Base-by-base conservation (phyloP, 345 rosid genomes). In the Populus pruinosa region DNA sequence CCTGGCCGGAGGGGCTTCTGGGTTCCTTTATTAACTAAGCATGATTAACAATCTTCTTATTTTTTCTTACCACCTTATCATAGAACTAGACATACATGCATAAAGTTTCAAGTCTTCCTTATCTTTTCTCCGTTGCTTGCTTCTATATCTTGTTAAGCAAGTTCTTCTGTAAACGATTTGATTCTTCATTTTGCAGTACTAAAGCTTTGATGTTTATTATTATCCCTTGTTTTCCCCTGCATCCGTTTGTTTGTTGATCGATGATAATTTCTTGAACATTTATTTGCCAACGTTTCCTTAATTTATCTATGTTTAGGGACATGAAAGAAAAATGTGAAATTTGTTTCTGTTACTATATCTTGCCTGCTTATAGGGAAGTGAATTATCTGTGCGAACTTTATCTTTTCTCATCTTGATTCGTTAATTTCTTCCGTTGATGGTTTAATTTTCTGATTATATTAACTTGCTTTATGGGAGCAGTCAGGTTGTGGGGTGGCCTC, bases 401-500 rank as follows among this genome's bases (percentile, higher is more conserved):
- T 65, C 38, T 11, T 14, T 31, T 53, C 75, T 33, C 25, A 18
- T 53, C 29, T 9, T 31, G 6, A 5, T 47, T 31, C 27, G 8
- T 53, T 31, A 12, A 18, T 53, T 49, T 33, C 29, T 50, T 50
- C 20, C 13, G 35, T 36, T 59, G 4, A 13, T 16, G 67, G n/a
- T 59, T 35, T 12, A 3, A 56, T 2, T 35, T 49, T 36, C 39
- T 49, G 12, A 63, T 53, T 4, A 33, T 75, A 59, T 59, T 8
- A 49, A 50, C 27, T 70, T 71, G 35, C 10, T 77, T 62, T 77
- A 62, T 38, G 74, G 72, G 61, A 78, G 82, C 85, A 78, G 85
- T 75, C 85, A 82, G 76, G 82, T 78, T 78, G 85, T 82, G 66
- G 85, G 85, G 23, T 82, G 85, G 85, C 85, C 85, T 43, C 85